phyloP scores from a whole-genome alignment of 2,329 filamentous ascomycete genomes.

The Cytospora piceae region DNA sequence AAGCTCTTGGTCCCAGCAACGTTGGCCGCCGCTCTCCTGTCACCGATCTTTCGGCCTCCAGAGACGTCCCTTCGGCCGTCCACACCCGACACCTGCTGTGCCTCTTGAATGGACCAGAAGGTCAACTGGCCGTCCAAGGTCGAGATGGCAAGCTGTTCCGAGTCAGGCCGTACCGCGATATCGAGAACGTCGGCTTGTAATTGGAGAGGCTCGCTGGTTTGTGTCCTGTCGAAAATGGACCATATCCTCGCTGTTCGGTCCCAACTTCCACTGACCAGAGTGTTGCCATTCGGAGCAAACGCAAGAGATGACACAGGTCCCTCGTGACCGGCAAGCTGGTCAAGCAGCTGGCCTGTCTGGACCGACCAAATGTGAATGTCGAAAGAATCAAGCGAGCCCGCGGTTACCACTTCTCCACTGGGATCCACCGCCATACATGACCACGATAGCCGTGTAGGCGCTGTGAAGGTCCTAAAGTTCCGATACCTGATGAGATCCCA shows the following conservation, averaged over 20 bases:
- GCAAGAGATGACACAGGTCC: slow-evolving; percentile 87
- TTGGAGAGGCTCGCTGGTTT: slow-evolving; percentile 92
- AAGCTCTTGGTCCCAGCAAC: slow-evolving; percentile 89
- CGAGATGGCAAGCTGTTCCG: slow-evolving; percentile 86
- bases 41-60: slow-evolving; percentile 84
- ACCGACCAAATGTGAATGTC: slow-evolving; percentile 99
- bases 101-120: slow-evolving; percentile 92
- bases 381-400: slow-evolving; percentile 92
- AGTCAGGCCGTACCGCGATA: slow-evolving; percentile 87
- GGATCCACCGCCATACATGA: slow-evolving; percentile 96
- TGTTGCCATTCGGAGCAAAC: slow-evolving; percentile 84
- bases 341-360: slow-evolving; percentile 92
- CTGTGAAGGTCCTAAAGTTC: slow-evolving; percentile 97
- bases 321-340: slow-evolving; percentile 89
- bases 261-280: slow-evolving; percentile 92
- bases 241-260: slow-evolving; percentile 94
- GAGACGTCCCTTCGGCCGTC: slow-evolving; percentile 92
- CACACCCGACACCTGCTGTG: slow-evolving; percentile 80
- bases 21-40: slow-evolving; percentile 90
- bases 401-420: slow-evolving; percentile 93
- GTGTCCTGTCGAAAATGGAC: slow-evolving; percentile 92
- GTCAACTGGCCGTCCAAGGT: slow-evolving; percentile 92
- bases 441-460: slow-evolving; percentile 87
- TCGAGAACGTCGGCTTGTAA: slow-evolving; percentile 88
- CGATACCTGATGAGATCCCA: slow-evolving; percentile 97